phyloP scores from a whole-genome alignment of 164 flowering plant genomes.

The Macadamia tetraphylla region DNA sequence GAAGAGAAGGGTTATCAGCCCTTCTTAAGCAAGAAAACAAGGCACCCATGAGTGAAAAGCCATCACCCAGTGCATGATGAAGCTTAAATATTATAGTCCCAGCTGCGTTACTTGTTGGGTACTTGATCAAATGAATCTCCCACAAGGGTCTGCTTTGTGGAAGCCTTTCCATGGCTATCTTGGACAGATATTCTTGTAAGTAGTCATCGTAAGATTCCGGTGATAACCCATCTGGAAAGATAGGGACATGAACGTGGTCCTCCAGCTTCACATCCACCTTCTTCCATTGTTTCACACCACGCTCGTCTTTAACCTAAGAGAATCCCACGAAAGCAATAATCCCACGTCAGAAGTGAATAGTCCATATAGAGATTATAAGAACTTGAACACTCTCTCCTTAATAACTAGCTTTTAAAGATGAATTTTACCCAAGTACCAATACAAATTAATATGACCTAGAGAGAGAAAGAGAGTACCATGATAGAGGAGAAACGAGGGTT shows the following conservation, averaged over 20 bases:
- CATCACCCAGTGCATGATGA: conserved; percentile 74
- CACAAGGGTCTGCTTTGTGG: conserved; percentile 47
- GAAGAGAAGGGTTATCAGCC: conserved; percentile 50
- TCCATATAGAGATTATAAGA: too few relatives aligned
- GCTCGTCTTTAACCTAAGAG: conserved; percentile 33
- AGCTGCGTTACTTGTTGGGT: conserved; percentile 51
- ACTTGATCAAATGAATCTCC: conserved; percentile 55
- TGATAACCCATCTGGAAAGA: conserved; percentile 33
- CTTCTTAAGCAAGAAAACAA: conserved; percentile 47
- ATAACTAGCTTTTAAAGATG: too few relatives aligned
- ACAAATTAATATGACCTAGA: not conserved
- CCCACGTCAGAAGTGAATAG: too few relatives aligned
- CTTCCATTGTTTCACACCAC: conserved; percentile 52
- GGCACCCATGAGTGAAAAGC: conserved; percentile 61
- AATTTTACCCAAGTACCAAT: too few relatives aligned
- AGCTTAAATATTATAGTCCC: conserved; percentile 44
- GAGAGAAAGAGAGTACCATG: conserved; percentile 33
- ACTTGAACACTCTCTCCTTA: too few relatives aligned
- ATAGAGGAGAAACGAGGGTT: conserved; percentile 62
- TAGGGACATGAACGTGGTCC: conserved; percentile 42
- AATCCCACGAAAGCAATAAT: too few relatives aligned
- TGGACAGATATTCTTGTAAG: conserved; percentile 35
- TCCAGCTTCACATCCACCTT: conserved; percentile 41
- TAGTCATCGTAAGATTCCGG: conserved; percentile 29
- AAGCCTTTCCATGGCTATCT: conserved; percentile 32